Conservation (phyloP, 352 stramenopile genomes). For the Globisporangium acanthophoron region DNA sequence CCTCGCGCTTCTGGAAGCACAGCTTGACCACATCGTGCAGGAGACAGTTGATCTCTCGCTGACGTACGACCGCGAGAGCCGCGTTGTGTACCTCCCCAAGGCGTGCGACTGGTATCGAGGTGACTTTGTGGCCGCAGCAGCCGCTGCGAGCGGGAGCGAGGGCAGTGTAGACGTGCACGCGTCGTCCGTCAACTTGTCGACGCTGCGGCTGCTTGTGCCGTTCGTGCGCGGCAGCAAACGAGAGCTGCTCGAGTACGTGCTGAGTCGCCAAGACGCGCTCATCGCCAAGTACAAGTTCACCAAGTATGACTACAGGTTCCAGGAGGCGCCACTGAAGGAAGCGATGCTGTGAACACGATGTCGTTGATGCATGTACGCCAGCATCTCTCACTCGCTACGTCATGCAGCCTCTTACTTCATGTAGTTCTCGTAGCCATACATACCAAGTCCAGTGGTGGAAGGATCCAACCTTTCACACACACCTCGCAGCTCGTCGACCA, state of each 20-base stretch:
- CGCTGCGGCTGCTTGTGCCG: conserved; percentile 22
- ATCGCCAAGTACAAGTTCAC: conserved; percentile 42
- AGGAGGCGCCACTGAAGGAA: conserved; percentile 21
- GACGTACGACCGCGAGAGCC: conserved; percentile 40
- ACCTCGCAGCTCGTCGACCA: background rate
- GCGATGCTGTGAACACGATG: background rate
- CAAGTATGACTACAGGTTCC: conserved; percentile 54
- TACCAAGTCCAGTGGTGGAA: too few relatives aligned
- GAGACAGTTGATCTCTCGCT: conserved; percentile 27
- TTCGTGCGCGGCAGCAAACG: conserved; percentile 28
- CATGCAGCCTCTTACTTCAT: too few relatives aligned
- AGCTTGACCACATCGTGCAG: conserved; percentile 28
- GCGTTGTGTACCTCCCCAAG: conserved; percentile 42
- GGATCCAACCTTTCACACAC: too few relatives aligned
- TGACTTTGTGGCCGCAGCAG: conserved; percentile 27
- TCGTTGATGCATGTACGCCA: background rate
- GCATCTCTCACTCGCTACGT: too few relatives aligned
- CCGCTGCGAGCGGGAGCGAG: background rate
- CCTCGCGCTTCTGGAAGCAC: conserved; percentile 42
- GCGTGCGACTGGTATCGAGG: conserved; percentile 50
- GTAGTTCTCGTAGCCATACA: too few relatives aligned
- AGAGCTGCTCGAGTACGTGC: conserved; percentile 31
- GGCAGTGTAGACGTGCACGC: background rate
- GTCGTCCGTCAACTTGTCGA: conserved; percentile 14
- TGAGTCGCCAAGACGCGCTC: conserved; percentile 23